Evolutionary conservation across 805 yeast genomes (phyloP), one percentile per base, ranked within the genome.

Genomic region (Suhomyces tanzawaensis): DNA sequence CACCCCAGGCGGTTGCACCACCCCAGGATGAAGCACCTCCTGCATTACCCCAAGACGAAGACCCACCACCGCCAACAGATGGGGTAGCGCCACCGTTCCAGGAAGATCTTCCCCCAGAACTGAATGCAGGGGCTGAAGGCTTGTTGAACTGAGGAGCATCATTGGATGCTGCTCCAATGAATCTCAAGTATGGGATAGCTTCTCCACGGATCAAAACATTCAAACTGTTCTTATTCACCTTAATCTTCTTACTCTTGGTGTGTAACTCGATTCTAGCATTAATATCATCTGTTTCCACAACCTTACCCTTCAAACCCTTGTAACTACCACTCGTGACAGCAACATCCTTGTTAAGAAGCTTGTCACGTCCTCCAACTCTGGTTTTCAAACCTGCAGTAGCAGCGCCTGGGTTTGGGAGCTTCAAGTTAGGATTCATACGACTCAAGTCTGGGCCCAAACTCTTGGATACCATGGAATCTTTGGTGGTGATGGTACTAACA

Each of bases 251-350:
- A 56, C 82, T 82, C 49, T 90, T 90, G 19, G 96, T 86, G 61
- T 93, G 98, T 47, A 93, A 74, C 65, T 93, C 99, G 30, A 93
- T 86, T 43, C 97, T 77, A 1, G 97, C 98, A 49, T 76, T 77
- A 11, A 84, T 84, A 45, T 95, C 99, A 52, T 88, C 93, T 7
- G 96, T 88, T 57, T 93, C 98, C 49, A 85, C 84, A 29, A 93
- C 87, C 47, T 87, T 85, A 58, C 99, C 99, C 67, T 83, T 81
- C 49, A 88, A 79, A 32, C 99, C 98, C 66, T 93, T 93, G 61
- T 91, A 88, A 21, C 95, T 93, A n/a, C 96, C 88, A 54, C 85
- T 81, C 26, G 86, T 78, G 34, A 93, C 85, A 47, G 88, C 79
- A 16, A 93, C 96, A 41, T 84, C 83, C 55, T 87, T 88, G 49